Percentiles rank a stretch among this genome's conserved stretches.
Evolutionary conservation across 2,329 filamentous ascomycete species (phyloP).

Genomic region (Aurifilum marmelostoma): DNA sequence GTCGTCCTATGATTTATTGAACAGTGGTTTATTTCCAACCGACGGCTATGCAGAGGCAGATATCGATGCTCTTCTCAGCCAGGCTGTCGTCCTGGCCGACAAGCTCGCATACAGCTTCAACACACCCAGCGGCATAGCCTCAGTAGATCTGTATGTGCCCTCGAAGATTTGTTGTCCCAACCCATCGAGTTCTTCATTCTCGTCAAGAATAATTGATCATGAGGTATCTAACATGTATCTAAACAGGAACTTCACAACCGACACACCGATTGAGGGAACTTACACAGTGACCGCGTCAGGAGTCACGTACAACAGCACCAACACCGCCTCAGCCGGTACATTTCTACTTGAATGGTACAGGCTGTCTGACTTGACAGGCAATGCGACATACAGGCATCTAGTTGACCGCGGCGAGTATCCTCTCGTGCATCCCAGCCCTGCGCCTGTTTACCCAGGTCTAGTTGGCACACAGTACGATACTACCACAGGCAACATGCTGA

Average conservation of each 20-base stretch:
- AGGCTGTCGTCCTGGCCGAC: constrained; percentile 14
- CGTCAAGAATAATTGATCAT: background rate
- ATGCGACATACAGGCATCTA: constrained; percentile 15
- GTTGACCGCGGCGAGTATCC: constrained; percentile 21
- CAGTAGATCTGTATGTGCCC: constrained; percentile 5
- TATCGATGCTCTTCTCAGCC: constrained; percentile 17
- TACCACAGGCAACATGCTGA: constrained; percentile 13
- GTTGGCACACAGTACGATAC: constrained; percentile 22
- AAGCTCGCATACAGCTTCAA: constrained; percentile 21
- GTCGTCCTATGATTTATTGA: constrained; percentile 17
- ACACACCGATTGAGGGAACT: constrained; percentile 22
- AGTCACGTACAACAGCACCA: constrained; percentile 22
- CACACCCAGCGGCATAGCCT: constrained; percentile 18
- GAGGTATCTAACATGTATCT: background rate
- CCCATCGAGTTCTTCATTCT: background rate
- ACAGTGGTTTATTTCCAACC: constrained; percentile 17
- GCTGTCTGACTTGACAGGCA: constrained; percentile 18
- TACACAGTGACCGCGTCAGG: constrained; percentile 20
- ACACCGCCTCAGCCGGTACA: constrained; percentile 20
- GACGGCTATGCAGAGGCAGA: constrained; percentile 9
- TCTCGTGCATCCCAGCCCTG: constrained; percentile 16
- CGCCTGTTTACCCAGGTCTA: constrained; percentile 18
- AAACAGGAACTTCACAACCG: constrained; percentile 7
- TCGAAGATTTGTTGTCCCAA: no score
- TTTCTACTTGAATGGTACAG: constrained; percentile 22